Evolutionary conservation across 805 yeast genomes (phyloP), one percentile per base, ranked within the genome.

Genomic region (Starmerella tilneyi): DNA sequence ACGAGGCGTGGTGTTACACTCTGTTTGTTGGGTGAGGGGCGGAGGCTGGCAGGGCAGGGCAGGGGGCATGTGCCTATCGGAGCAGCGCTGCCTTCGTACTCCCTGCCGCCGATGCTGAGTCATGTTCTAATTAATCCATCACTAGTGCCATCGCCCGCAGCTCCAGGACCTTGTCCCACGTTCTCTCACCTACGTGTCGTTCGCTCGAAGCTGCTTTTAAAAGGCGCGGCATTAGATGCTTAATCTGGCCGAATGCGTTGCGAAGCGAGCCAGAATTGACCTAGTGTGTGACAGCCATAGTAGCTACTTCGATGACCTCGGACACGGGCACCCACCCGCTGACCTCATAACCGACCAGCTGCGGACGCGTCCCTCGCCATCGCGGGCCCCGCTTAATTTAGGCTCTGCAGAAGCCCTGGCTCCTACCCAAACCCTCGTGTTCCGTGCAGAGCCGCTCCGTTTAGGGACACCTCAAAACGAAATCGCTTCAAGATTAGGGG

Each of bases 21-120:
- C 16, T 3, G 24, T 24, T 24, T n/a, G 11, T 24, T 24, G 11
- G 27, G 40, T 36, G 40, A 36, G 40, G 40, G 40, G 30, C 7
- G 40, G 40, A 36, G 30, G 30, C 15, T 21, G 22, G 30, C 40
- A 36, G 40, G 40, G 40, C 21, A 36, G 22, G 40, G 27, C 27
- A 24, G 11, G 30, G 21, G 22, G 30, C 38, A 16, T 24, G 37
- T 36, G 40, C 40, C 30, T 36, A 36, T 36, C 40, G 40, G 38
- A 34, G 38, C 19, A 7, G 40, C 16, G 15, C 6, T 28, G 15
- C 6, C n/a, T 9, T 6, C n/a, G 9, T 8, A 30, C 33, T 20
- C 38, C 6, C 23, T 8, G 8, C 27, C 28, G 28, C 38, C 38
- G 23, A 17, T 13, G n/a, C 33, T 20, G 32, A 38, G 24, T 38